Percentiles rank a stretch among this genome's conserved stretches.
Conservation (phyloP, 177 flowering plant species). For the Vitis hybrid region DNA sequence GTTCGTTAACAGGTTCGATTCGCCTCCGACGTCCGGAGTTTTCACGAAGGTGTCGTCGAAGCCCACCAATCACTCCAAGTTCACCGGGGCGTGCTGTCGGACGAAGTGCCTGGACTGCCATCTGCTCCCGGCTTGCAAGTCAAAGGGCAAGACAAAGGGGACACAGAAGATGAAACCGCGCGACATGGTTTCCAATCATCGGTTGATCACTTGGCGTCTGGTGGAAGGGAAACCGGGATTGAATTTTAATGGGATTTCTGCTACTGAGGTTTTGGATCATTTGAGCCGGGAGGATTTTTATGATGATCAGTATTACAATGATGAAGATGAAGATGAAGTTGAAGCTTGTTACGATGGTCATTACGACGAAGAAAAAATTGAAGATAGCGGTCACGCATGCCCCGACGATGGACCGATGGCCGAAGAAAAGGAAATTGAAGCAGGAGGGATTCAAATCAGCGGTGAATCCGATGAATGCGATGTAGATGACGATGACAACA, state of each 20-base stretch:
- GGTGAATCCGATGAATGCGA: not conserved
- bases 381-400: not conserved
- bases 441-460: not conserved
- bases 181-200: conserved; percentile 22
- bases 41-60: conserved; percentile 40
- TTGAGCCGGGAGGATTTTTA: conserved; percentile 10
- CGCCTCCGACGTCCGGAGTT: conserved; percentile 44
- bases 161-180: conserved; percentile 39
- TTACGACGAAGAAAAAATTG: conserved; percentile 2
- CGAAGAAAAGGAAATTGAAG: not conserved
- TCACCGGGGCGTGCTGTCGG: conserved; percentile 59
- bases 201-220: conserved; percentile 37
- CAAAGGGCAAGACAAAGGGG: conserved; percentile 65
- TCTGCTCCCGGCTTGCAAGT: conserved; percentile 44
- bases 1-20: conserved; percentile 23
- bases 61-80: conserved; percentile 74
- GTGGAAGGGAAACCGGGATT: conserved; percentile 26
- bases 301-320: conserved; percentile 1
- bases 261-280: conserved; percentile 31
- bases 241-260: conserved; percentile 42
- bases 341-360: conserved; percentile 11
- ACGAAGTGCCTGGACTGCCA: conserved; percentile 51
- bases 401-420: not conserved
- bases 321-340: not conserved
- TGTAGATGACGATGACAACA: conserved; percentile 27